Evolutionary conservation across 1,139 yeast genomes (phyloP), one percentile per base, ranked within the genome.

Genomic region (Yamadazyma aaseri): DNA sequence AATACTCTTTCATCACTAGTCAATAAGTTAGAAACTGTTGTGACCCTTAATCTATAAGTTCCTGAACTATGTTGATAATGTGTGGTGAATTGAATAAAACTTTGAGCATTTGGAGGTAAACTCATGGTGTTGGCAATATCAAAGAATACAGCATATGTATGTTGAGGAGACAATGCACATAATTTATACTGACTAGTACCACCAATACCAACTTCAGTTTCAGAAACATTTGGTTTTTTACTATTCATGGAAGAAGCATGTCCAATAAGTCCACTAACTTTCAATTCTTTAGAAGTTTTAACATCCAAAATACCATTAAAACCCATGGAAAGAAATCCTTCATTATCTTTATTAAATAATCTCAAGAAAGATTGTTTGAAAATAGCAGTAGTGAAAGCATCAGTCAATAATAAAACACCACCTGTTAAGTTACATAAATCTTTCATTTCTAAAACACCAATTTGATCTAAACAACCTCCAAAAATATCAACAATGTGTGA

Each of bases 391-490:
- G 96, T 89, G 67, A 94, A 94, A 6, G 97, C 94, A 70, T 92
- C 99, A 2, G 96, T 76, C 50, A 92, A 76, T 36, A 92, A 79
- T 55, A 94, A 71, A 22, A 86, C 85, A 63, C 99, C 99, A 50
- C 98, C 98, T 18, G 97, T 92, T 50, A 78, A 72, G 64, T 87
- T 86, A 40, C 95, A 76, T 51, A 94, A 69, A 40, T 85, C 75
- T 63, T 87, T 86, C 97, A 92, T 92, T 68, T 92, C 99, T 50
- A 85, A 82, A 76, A 92, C 82, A 58, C 99, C 99, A 46, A 90
- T 86, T 71, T 92, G 98, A 65, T 92, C 33, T 58, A 89, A 90
- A 65, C 97, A 89, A 41, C 98, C 98, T 25, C 96, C 97, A 65
- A 89, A 90, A 34, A 92, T 79, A 62, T 92, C 98, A 35, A 92